Conservation (phyloP, 805 yeast species). For the Tetrapisispora phaffii region DNA sequence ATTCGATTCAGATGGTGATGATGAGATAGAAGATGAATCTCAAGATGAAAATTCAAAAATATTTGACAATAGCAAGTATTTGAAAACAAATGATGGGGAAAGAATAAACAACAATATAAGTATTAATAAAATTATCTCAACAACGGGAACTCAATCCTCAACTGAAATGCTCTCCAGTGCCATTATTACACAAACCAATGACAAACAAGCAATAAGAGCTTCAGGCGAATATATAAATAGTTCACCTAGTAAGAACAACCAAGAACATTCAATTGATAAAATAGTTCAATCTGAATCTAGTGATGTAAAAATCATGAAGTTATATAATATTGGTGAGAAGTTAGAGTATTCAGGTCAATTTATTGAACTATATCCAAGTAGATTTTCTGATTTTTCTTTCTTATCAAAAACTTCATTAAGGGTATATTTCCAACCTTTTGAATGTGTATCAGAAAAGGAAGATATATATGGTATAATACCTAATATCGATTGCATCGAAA, state of each 20-base stretch:
- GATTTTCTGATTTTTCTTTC: neutral
- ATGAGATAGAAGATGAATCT: neutral
- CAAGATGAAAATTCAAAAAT: neutral
- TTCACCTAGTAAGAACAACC: neutral
- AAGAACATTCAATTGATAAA: neutral
- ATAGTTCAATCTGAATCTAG: neutral
- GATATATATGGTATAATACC: neutral
- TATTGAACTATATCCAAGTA: conserved; percentile 2
- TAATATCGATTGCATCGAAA: conserved; percentile 5
- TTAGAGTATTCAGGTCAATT: conserved; percentile 1
- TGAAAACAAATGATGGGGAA: neutral
- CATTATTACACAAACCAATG: neutral
- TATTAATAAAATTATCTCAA: neutral
- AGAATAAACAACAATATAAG: neutral
- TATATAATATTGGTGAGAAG: neutral
- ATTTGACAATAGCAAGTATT: neutral
- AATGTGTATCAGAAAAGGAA: neutral
- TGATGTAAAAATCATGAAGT: neutral
- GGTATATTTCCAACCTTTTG: conserved; percentile 1
- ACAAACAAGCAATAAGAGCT: neutral
- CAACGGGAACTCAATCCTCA: neutral
- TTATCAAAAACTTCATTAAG: conserved; percentile 1
- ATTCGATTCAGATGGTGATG: neutral
- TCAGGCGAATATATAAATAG: neutral
- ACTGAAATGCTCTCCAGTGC: neutral